Base-by-base conservation (phyloP, 768 basidiomycete genomes). In the Tylopilus balloui region DNA sequence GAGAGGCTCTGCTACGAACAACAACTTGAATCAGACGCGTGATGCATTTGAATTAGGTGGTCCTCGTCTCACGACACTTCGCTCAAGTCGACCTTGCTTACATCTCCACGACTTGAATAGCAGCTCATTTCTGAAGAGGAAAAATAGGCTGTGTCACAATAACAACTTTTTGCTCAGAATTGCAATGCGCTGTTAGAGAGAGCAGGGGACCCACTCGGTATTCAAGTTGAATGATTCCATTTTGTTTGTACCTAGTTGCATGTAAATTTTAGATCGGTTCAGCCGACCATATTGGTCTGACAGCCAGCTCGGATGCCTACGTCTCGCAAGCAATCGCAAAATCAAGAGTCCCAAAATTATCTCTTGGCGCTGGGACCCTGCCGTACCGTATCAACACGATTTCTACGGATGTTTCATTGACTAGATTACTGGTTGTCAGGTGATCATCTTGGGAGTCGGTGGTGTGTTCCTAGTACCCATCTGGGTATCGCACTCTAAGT, bases 361-460 rank as follows among this genome's bases (percentile, higher is more conserved):
- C 67, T 48, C 79, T 68, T 6, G 76, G 77, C n/a, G 76, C 78
- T 13, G 84, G 66, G 4, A 84, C 76, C 83, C 82, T 52, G 32
- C 21, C n/a, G n/a, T n/a, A 35, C 35, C 25, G 28, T 35, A 19
- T 35, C 27, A 43, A 8, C 32, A 24, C 20, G 20, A 23, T 20
- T 32, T n/a, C n/a, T n/a, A 2, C 39, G 29, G 31, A 36, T 11
- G 15, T 21, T 32, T 17, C 20, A 7, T 31, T 9, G 25, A 28
- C 14, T 52, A 12, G 17, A 20, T 35, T 35, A 36, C 6, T 14
- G 37, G 47, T 31, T 61, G 79, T 81, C 81, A 83, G 34, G 74
- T 75, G 29, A 69, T 73, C 34, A 78, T 54, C 44, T 68, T 73
- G 11, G 75, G n/a, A 78, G 46, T 77, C 61, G 20, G 55, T 56